phyloP scores from a whole-genome alignment of 208 protist species.

The Acanthamoeba culbertsoni region DNA sequence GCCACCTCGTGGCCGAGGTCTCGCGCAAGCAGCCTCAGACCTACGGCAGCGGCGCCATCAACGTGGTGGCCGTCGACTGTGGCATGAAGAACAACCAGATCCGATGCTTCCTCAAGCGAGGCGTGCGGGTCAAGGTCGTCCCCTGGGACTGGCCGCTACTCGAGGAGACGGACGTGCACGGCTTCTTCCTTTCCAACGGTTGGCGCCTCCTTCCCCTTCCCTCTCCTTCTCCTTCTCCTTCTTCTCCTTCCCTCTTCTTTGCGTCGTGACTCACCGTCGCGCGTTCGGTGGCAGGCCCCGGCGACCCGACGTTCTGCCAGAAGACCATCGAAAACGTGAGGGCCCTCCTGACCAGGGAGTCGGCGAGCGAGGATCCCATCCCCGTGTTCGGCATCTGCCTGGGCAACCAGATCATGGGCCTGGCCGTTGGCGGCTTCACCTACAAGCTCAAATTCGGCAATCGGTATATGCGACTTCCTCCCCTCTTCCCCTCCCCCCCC shows the following conservation, averaged over 20 bases:
- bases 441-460: constrained; percentile 99
- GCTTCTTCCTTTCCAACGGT: constrained; percentile 91
- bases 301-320: constrained; percentile 84
- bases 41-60: constrained; percentile 52
- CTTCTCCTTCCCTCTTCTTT: background rate
- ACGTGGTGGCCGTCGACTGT: constrained; percentile 83
- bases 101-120: constrained; percentile 78
- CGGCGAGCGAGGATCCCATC: constrained; percentile 57
- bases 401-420: constrained; percentile 96
- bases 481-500: background rate
- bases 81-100: constrained; percentile 88
- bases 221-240: background rate
- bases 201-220: too few relatives aligned
- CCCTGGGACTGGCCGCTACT: constrained; percentile 95
- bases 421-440: constrained; percentile 90
- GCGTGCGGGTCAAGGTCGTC: constrained; percentile 83
- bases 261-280: background rate
- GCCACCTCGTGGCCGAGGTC: constrained; percentile 94
- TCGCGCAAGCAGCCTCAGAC: constrained; percentile 86
- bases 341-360: constrained; percentile 77
- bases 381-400: constrained; percentile 99
- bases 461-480: too few relatives aligned
- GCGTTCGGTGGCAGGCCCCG: constrained; percentile 74
- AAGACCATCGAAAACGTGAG: constrained; percentile 93
- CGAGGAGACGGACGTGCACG: constrained; percentile 91